Conservation (phyloP, 805 yeast genomes). For the Komagataella populi region DNA sequence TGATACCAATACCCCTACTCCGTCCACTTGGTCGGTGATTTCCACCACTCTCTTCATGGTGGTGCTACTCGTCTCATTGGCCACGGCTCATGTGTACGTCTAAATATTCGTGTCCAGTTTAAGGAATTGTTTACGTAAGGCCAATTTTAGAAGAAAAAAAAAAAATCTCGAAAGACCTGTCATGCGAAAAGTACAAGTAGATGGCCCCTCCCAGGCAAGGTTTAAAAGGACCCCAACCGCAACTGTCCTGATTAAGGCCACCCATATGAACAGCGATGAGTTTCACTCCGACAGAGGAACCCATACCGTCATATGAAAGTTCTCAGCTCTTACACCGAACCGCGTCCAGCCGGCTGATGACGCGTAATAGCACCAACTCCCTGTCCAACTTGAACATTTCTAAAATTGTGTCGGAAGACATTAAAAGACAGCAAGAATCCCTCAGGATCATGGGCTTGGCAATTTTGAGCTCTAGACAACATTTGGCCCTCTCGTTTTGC, state of each 20-base stretch:
- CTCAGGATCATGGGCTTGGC: conserved; percentile 54
- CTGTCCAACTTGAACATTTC: background rate
- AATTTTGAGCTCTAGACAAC: conserved; percentile 64
- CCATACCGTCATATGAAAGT: background rate
- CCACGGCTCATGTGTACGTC: background rate
- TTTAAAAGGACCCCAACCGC: background rate
- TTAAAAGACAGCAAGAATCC: conserved; percentile 10
- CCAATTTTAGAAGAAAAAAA: no score
- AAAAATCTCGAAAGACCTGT: background rate
- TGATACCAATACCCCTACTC: background rate
- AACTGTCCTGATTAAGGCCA: background rate
- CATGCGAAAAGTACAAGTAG: background rate
- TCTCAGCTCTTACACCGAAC: background rate
- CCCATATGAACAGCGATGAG: background rate
- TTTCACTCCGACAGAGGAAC: background rate
- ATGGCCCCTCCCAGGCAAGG: background rate
- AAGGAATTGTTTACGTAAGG: background rate
- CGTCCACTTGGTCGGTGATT: background rate
- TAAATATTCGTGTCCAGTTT: background rate
- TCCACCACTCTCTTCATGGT: background rate
- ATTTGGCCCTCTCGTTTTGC: conserved; percentile 62
- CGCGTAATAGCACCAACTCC: background rate
- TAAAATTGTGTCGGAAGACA: background rate
- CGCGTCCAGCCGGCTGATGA: background rate
- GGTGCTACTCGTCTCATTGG: background rate